These are phyloP conservation scores for Trichosporon ovoides DNA, from an alignment of 1,284 basidiomycete species.

Conservation along the genomic window DNA sequence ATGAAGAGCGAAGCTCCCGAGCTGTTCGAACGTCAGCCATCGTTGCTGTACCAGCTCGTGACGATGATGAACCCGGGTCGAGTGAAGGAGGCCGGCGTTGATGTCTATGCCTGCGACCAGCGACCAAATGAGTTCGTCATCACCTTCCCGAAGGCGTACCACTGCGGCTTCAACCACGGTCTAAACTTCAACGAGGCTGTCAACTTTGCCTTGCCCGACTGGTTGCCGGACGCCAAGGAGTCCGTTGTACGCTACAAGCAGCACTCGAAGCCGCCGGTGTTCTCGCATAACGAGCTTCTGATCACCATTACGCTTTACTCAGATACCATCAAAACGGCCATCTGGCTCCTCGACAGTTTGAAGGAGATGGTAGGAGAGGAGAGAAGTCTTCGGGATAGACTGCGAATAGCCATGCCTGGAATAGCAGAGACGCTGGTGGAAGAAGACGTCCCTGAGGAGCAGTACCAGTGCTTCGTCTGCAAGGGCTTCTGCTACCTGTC, in stretches of 20 bases:
- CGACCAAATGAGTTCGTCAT: slow-evolving; percentile 96
- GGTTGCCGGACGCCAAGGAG: slow-evolving; percentile 79
- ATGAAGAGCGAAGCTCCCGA: slow-evolving; percentile 94
- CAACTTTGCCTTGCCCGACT: slow-evolving; percentile 96
- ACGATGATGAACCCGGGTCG: slow-evolving; percentile 96
- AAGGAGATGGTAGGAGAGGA: slow-evolving; percentile 87
- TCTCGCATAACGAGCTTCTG: slow-evolving; percentile 95
- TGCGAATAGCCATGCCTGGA: slow-evolving; percentile 53
- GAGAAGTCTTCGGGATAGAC: slow-evolving; percentile 58
- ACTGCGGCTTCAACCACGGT: slow-evolving; percentile 97
- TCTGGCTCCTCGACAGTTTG: slow-evolving; percentile 80
- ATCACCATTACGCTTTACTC: slow-evolving; percentile 93
- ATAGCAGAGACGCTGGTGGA: slow-evolving; percentile 68
- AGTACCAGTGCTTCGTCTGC: slow-evolving; percentile 92
- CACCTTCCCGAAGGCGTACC: slow-evolving; percentile 97
- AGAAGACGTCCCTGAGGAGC: slow-evolving; percentile 78
- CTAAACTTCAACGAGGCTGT: slow-evolving; percentile 99
- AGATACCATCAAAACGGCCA: slow-evolving; percentile 82
- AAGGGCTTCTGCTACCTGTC: slow-evolving; percentile 94
- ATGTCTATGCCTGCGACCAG: slow-evolving; percentile 91
- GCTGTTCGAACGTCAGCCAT: slow-evolving; percentile 96
- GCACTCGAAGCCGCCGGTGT: slow-evolving; percentile 88
- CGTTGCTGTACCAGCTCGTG: slow-evolving; percentile 93
- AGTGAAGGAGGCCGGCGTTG: slow-evolving; percentile 81
- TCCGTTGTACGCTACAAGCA: slow-evolving; percentile 84